phyloP scores from a whole-genome alignment of 176 grass and related monocot species.

The Bonia amplexicaulis region DNA sequence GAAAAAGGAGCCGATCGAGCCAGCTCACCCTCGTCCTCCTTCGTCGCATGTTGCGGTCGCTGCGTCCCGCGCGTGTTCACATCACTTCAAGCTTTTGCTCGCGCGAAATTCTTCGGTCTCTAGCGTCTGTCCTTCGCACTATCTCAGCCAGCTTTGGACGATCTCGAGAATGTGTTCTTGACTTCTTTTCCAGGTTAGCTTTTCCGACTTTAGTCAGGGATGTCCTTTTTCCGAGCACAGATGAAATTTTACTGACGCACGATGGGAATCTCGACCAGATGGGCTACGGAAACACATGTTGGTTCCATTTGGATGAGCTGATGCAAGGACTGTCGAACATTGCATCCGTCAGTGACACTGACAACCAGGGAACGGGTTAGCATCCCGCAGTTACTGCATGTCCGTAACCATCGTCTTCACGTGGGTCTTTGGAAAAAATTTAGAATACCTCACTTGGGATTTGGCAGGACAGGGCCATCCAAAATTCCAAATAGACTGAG shows the following conservation, averaged over 20 bases:
- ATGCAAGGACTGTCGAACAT: background rate
- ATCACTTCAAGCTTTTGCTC: background rate
- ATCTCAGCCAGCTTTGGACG: background rate
- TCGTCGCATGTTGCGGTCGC: background rate
- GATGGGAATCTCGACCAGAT: background rate
- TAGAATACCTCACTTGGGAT: background rate
- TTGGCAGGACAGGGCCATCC: background rate
- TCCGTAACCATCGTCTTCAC: background rate
- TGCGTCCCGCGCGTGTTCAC: background rate
- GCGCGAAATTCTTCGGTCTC: background rate
- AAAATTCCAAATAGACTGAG: background rate
- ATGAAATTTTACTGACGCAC: background rate
- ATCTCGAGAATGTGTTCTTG: background rate
- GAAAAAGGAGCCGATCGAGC: background rate
- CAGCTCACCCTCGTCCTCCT: too few species aligned
- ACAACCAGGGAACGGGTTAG: background rate
- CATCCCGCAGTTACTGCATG: background rate
- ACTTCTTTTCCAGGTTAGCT: background rate
- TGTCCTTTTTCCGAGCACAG: background rate
- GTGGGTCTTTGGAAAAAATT: background rate
- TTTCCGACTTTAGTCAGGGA: constrained; percentile 1
- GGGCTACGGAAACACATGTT: background rate
- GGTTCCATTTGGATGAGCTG: background rate
- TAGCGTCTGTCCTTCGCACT: background rate
- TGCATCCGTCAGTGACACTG: background rate